Conservation (phyloP, 106 monocot species). For the Hemerocallis citrina region DNA sequence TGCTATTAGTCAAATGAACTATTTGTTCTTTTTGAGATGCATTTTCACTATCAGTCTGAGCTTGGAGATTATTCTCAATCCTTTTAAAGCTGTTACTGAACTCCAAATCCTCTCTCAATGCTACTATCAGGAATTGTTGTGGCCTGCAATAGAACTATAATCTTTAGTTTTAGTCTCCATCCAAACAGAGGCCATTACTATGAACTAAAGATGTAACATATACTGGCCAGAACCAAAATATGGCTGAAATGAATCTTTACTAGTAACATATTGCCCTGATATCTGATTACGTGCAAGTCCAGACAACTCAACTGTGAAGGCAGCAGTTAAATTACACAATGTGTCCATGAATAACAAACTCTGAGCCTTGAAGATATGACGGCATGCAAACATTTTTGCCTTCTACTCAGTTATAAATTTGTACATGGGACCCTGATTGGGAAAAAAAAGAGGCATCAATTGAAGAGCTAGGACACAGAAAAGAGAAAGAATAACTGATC, state of each 20-base stretch:
- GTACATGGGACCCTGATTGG: constrained; percentile 82
- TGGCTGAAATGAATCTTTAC: constrained; percentile 11
- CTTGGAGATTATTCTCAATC: constrained; percentile 1
- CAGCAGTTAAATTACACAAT: no score
- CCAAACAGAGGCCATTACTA: background rate
- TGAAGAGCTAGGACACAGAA: background rate
- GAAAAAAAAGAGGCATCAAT: constrained; percentile 12
- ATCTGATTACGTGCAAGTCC: constrained; percentile 58
- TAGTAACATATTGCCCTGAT: constrained; percentile 73
- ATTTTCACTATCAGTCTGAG: constrained; percentile 13
- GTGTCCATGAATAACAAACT: background rate
- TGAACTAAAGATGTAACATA: constrained; percentile 21
- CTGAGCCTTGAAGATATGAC: background rate
- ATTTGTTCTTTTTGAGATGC: constrained; percentile 7
- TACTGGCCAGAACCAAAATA: constrained; percentile 18
- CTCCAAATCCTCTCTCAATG: background rate
- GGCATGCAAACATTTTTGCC: constrained; percentile 31
- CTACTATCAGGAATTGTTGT: background rate
- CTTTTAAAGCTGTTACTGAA: background rate
- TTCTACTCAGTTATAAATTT: constrained; percentile 73
- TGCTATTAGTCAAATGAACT: background rate
- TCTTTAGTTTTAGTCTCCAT: background rate
- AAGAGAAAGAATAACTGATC: background rate
- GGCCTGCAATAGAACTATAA: constrained; percentile 12
- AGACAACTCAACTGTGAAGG: constrained; percentile 58